Base-by-base conservation (phyloP, 2,329 filamentous ascomycete genomes). In the Penicillium carneum region DNA sequence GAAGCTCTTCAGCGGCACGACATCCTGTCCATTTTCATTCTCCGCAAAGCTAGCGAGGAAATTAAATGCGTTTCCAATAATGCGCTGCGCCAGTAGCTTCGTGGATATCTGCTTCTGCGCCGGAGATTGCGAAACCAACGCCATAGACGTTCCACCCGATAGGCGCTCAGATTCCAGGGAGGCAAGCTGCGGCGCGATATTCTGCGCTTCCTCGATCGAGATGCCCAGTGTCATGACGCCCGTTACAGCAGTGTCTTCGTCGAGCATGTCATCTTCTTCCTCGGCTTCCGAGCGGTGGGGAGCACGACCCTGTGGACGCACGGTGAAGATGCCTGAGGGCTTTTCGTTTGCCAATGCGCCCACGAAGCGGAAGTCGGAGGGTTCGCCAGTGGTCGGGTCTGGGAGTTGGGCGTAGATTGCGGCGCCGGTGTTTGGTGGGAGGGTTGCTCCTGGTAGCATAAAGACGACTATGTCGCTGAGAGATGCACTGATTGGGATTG, bases 41-140 rank as follows among this genome's bases (percentile, higher is more conserved):
- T 87, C 87, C 62, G 90, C 91, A 82, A 96, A 98, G 71, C 92
- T 90, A 3, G 94, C 88, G 59, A 99, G 82, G 76, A 97, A 98
- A 79, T 99, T 97, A 78, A 98, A 99, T 14, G 94, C 95, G 77
- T 97, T 97, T 71, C 92, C 90, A 71, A 99, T 98, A 70, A 99
- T 97, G 65, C 92, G 84, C 79, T 98, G 93, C 33, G 95, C 95
- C 26, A 99, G 83, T 2, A 92, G 81, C 66, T 91, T 87, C 0
- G 92, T 95, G n/a, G 86, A 83, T 1, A 87, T 82, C 48, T 80
- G 79, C 31, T 75, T 72, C 71, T 62, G 71, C 63, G 74, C 36
- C 57, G 57, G 51, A 65, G 63, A 29, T 61, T 69, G 64, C 18
- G 64, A 73, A 58, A 70, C 73, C 26, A 78, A 58, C 56, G 69